Percentiles rank a stretch among this genome's conserved stretches.
These are phyloP conservation scores for Teunomyces barrocoloradensis DNA, from an alignment of 805 yeast species.

Conservation along the genomic window DNA sequence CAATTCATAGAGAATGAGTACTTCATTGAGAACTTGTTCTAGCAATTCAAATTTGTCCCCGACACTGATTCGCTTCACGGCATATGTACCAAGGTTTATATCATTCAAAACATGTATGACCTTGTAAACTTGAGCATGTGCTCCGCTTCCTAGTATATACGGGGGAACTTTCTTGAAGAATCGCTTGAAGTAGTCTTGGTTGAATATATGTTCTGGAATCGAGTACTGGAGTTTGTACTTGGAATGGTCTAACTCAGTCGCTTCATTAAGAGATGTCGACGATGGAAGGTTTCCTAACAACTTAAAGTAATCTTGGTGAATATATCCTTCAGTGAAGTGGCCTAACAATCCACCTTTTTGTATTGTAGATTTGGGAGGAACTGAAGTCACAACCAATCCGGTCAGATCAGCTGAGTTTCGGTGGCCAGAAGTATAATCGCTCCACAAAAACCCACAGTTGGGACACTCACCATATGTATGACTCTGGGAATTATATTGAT, in stretches of 20 bases:
- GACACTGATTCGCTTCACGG: slow-evolving; percentile 79
- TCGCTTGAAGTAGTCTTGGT: slow-evolving; percentile 76
- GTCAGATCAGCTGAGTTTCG: slow-evolving; percentile 1
- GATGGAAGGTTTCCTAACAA: slow-evolving; percentile 27
- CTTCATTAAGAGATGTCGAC: neutral
- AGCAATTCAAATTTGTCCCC: slow-evolving; percentile 74
- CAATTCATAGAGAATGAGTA: slow-evolving; percentile 60
- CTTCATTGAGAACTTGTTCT: slow-evolving; percentile 71
- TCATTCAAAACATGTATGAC: slow-evolving; percentile 80
- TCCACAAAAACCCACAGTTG: slow-evolving; percentile 31
- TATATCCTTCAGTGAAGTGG: slow-evolving; percentile 17
- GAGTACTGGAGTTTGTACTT: slow-evolving; percentile 6
- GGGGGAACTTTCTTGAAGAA: slow-evolving; percentile 62
- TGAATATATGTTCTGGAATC: slow-evolving; percentile 48
- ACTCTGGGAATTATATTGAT: neutral
- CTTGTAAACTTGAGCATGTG: slow-evolving; percentile 79
- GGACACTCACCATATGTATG: slow-evolving; percentile 18
- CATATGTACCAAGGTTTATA: slow-evolving; percentile 72
- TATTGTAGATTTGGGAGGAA: neutral
- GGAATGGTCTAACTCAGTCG: slow-evolving; percentile 1
- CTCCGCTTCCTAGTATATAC: slow-evolving; percentile 68
- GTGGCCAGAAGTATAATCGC: slow-evolving; percentile 7
- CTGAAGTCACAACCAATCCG: slow-evolving; percentile 1
- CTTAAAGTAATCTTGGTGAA: slow-evolving; percentile 38
- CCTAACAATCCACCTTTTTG: neutral